A percentile compares a stretch with the other conserved stretches of the same genome.
These are phyloP conservation scores for Ceratocystis variospora DNA, from an alignment of 2,329 filamentous ascomycete species.

Conservation along the genomic window DNA sequence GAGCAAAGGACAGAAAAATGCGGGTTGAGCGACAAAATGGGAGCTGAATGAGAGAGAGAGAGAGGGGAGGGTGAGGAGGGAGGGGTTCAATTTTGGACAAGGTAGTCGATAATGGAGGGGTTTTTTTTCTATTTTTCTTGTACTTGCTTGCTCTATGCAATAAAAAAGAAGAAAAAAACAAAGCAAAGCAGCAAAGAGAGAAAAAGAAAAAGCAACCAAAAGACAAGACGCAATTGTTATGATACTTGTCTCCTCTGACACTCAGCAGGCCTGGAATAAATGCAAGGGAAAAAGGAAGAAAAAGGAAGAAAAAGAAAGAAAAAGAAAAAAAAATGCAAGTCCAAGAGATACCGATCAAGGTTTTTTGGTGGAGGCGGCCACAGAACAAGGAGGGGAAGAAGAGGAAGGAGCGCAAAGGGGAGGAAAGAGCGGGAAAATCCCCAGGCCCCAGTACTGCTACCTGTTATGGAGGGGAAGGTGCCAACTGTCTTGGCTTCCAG, in stretches of 20 bases:
- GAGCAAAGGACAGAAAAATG: background rate
- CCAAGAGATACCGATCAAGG: background rate
- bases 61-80: background rate
- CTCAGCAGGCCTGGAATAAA: too few species aligned
- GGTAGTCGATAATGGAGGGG: slow-evolving; percentile 3
- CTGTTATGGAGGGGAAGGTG: background rate
- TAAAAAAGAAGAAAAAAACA: background rate
- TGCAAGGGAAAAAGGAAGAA: background rate
- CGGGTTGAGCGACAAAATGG: background rate
- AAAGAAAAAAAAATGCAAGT: background rate
- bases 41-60: background rate
- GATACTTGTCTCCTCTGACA: background rate
- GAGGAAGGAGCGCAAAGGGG: background rate
- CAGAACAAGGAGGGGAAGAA: background rate
- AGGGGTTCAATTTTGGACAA: background rate
- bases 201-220: background rate
- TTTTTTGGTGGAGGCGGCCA: background rate
- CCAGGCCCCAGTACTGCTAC: background rate
- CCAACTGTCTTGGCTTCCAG: background rate
- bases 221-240: background rate
- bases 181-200: background rate
- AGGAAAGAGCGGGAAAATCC: background rate
- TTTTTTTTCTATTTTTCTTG: background rate
- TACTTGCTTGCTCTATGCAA: background rate
- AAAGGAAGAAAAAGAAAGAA: background rate